Base-by-base conservation (phyloP, 2,329 filamentous ascomycete species). In the Tolypocladium paradoxum region DNA sequence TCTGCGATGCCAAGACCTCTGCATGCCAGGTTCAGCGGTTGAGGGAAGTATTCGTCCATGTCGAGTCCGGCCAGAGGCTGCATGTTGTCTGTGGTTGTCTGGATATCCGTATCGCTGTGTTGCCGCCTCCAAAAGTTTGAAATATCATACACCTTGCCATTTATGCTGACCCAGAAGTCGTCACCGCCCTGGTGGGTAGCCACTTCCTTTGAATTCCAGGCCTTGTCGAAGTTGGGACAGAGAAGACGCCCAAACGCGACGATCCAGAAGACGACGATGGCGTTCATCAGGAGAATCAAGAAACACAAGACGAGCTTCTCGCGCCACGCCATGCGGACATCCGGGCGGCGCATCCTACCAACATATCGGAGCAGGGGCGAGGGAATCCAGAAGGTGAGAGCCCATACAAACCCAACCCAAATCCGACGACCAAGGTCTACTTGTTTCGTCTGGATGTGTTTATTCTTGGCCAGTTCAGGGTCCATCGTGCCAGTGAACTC, bases 261-360 rank as follows among this genome's bases (percentile, higher is more conserved):
- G 61, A 99, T 96, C 80, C 90, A 96, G 73, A 99, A 99, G 54
- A 96, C 77, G 56, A 99, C 81, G 31, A 81, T 65, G 38, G 67
- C 90, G 70, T 99, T 99, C 60, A 95, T 71, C 14, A 99, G 62
- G 33, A 88, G 66, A 60, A 99, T 97, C 51, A 96, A 62, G 54
- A 88, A 75, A 48, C 91, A 83, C 12, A 99, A 75, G 0, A 93
- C 86, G 12, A 99, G 50, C 71, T 99, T 99, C 65, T 99, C 93
- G 69, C 93, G 82, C 93, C 93, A 99, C 0, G 93, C 93, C 82
- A 96, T 88, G 29, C 93, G 88, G 9, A 99, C 90, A 71, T 99
- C 93, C 2, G 91, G 93, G 53, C 93, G 85, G 72, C 95, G 95
- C 93, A 99, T 99, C 24, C 92, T 88, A 34, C 93, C 93, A 54